Evolutionary conservation across 2,329 filamentous ascomycete genomes (phyloP).

Genomic region (Sordariomycetes sp.): DNA sequence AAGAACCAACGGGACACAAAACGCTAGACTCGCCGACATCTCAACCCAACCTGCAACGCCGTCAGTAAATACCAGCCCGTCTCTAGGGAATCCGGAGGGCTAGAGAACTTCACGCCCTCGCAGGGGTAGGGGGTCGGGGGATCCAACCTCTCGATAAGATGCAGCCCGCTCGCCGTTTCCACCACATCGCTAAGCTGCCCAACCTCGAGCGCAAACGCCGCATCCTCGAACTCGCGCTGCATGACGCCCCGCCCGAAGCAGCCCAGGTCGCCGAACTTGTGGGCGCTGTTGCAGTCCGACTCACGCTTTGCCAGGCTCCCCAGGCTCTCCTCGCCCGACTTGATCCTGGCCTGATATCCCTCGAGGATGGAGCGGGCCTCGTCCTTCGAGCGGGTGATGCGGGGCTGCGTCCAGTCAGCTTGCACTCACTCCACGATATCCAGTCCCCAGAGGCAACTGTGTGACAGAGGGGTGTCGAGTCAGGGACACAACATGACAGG

Average conservation of each 20-base stretch:
- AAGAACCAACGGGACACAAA: background rate
- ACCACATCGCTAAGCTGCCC: constrained; percentile 80
- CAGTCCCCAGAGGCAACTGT: background rate
- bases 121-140: too few species aligned
- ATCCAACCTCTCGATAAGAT: constrained; percentile 79
- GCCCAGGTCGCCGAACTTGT: constrained; percentile 87
- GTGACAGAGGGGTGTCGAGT: background rate
- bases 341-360: constrained; percentile 64
- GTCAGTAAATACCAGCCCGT: background rate
- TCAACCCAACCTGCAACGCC: background rate
- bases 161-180: constrained; percentile 85
- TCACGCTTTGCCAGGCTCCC: constrained; percentile 79
- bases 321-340: constrained; percentile 51
- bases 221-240: constrained; percentile 98
- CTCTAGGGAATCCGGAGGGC: too few species aligned
- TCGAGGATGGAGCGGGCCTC: constrained; percentile 71
- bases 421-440: background rate
- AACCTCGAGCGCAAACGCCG: constrained; percentile 77
- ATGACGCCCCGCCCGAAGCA: constrained; percentile 93
- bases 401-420: constrained; percentile 30
- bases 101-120: too few species aligned
- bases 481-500: background rate
- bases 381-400: constrained; percentile 80
- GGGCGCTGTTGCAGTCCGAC: constrained; percentile 89
- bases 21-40: background rate